A percentile compares a stretch with the other conserved stretches of the same genome.
phyloP scores from a whole-genome alignment of 1,284 basidiomycete species.

The Apiotrichum laibachii region DNA sequence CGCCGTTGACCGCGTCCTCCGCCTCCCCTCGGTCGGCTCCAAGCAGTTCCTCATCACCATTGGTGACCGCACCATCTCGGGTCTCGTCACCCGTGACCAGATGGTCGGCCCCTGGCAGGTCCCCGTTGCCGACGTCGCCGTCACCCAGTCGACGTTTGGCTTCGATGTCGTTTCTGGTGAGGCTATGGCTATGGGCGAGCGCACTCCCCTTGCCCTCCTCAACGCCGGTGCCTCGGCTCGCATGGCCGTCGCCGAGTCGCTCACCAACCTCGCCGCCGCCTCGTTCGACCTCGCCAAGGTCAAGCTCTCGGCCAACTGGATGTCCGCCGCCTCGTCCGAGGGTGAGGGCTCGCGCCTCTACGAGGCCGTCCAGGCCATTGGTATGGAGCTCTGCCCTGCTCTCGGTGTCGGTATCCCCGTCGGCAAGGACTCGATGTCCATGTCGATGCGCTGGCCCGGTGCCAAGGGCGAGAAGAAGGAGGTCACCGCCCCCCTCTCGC shows the following conservation, averaged over 20 bases:
- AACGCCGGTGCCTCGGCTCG: conserved; percentile 84
- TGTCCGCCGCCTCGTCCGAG: conserved; percentile 88
- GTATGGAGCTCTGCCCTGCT: conserved; percentile 90
- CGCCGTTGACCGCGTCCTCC: conserved; percentile 78
- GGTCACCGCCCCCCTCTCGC: conserved; percentile 84
- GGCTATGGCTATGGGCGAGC: conserved; percentile 97
- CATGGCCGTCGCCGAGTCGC: conserved; percentile 92
- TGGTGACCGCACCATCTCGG: conserved; percentile 90
- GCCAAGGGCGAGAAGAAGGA: conserved; percentile 66
- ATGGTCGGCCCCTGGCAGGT: conserved; percentile 99
- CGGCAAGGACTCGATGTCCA: conserved; percentile 99
- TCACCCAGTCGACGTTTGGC: conserved; percentile 90
- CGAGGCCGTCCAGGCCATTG: conserved; percentile 88
- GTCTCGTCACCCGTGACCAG: conserved; percentile 91
- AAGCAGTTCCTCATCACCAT: conserved; percentile 99
- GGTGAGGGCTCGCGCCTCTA: conserved; percentile 91
- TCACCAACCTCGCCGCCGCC: conserved; percentile 89
- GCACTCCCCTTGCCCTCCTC: conserved; percentile 87
- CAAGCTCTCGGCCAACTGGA: conserved; percentile 99
- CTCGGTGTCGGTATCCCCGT: conserved; percentile 94
- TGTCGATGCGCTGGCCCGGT: conserved; percentile 90
- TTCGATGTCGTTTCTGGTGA: conserved; percentile 82
- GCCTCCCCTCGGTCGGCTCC: conserved; percentile 85
- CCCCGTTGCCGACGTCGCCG: conserved; percentile 94
- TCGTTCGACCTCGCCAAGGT: conserved; percentile 69